Evolutionary conservation across 495 filamentous ascomycete species (phyloP), one percentile per base, ranked within the genome.

Genomic region (Penicillium bialowiezense): DNA sequence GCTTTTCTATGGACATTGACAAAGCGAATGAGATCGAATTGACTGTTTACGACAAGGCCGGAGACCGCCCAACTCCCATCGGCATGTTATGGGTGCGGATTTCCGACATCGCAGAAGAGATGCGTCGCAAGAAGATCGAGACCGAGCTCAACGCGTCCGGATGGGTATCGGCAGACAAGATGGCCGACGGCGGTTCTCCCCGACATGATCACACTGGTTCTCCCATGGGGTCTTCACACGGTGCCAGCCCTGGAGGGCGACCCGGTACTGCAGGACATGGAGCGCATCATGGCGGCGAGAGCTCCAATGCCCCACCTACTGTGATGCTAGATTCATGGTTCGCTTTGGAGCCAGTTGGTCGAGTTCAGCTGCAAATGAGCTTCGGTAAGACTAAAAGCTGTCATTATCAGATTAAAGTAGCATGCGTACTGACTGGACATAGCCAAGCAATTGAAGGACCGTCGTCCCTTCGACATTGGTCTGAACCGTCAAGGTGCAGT

Each of bases 11-110:
- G 48, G 87, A 91, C 51, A 91, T 97, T 35, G 95, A 99, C 58
- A 97, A 97, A 72, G 93, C 95, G 41, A 97, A 99, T 65, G 93
- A 99, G 69, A 87, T 99, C 44, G 93, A 99, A 64, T 79, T 99
- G 36, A 97, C 90, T 0, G 92, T 97, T 24, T 99, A 97, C 66
- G 93, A 99, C 62, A 96, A 96, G 70, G 69, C 78, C 7, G 85
- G 87, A 54, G 90, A 95, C 49, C 87, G 95, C 56, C 86, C 91
- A 2, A 80, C 95, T 37, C 93, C 93, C 31, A 95, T 99, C 54
- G 93, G 87, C 46, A 84, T 99, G 79, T 76, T 97, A 5, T 99
- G 93, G 93, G 80, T 99, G 51, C 80, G 93, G 34, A 92, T 99
- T 60, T 92, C 95, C 31, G 93, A 99, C 66, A 95, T 99, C 53